These are phyloP conservation scores for Melampsora larici-populina DNA, from an alignment of 1,284 basidiomycete genomes.

Conservation along the genomic window DNA sequence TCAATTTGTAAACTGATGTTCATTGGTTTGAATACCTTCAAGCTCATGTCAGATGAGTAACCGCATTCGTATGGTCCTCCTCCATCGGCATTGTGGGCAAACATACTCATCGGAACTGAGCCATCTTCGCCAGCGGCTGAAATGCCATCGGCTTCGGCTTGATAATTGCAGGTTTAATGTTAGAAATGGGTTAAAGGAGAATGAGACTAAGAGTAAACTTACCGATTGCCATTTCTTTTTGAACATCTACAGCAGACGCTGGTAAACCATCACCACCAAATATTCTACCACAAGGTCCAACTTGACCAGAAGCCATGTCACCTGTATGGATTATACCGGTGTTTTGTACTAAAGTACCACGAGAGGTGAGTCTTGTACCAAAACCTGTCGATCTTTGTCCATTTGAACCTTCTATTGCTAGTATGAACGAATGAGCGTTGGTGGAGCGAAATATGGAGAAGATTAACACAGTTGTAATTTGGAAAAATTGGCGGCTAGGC, in stretches of 20 bases:
- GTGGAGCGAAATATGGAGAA: neutral
- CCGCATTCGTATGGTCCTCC: slow-evolving; percentile 36
- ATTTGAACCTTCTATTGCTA: slow-evolving; percentile 36
- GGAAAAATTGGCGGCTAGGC: neutral
- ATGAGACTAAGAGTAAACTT: neutral
- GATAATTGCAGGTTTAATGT: neutral
- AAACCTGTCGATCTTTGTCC: slow-evolving; percentile 24
- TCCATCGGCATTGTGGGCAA: slow-evolving; percentile 36
- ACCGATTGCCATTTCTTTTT: slow-evolving; percentile 33
- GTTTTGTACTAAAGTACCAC: slow-evolving; percentile 40
- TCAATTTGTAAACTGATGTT: slow-evolving; percentile 31
- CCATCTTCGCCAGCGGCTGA: slow-evolving; percentile 22
- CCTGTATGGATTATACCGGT: slow-evolving; percentile 29
- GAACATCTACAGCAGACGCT: slow-evolving; percentile 28
- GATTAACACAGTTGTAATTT: neutral
- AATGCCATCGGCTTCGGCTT: slow-evolving; percentile 36
- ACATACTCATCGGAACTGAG: slow-evolving; percentile 35
- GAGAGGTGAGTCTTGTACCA: slow-evolving; percentile 25
- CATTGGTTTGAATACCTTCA: slow-evolving; percentile 38
- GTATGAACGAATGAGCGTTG: slow-evolving; percentile 28
- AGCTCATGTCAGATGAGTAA: slow-evolving; percentile 35
- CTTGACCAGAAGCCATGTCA: slow-evolving; percentile 14
- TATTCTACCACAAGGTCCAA: slow-evolving; percentile 38
- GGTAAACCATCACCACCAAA: slow-evolving; percentile 35
- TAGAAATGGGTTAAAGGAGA: neutral